A percentile compares a stretch with the other conserved stretches of the same genome.
These are phyloP conservation scores for Citrus sinensis DNA, from an alignment of 345 rosid genomes.

Conservation along the genomic window DVS_A1.0 CM039169.1:27958001-27958500, in stretches of 20 bases:
- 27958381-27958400: not conserved
- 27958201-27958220: constrained; percentile 27
- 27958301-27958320: constrained; percentile 91
- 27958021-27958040: not conserved
- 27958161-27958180: constrained; percentile 2
- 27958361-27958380: constrained; percentile 4
- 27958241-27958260: constrained; percentile 72
- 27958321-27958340: constrained; percentile 77
- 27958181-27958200: constrained; percentile 3
- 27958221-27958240: constrained; percentile 88
- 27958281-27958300: constrained; percentile 77
- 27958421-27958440: not conserved
- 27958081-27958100: not conserved
- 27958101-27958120: not conserved
- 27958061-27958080: not conserved
- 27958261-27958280: constrained; percentile 81
- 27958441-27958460: not conserved
- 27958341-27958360: constrained; percentile 79
- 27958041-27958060: not conserved
- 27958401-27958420: not conserved
- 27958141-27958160: not conserved
- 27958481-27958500: not conserved
- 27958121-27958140: not conserved
- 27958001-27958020: not conserved
- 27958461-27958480: not conserved